These are phyloP conservation scores for Tremella mesenterica DNA, from an alignment of 768 basidiomycete species.

Conservation along the genomic window DNA sequence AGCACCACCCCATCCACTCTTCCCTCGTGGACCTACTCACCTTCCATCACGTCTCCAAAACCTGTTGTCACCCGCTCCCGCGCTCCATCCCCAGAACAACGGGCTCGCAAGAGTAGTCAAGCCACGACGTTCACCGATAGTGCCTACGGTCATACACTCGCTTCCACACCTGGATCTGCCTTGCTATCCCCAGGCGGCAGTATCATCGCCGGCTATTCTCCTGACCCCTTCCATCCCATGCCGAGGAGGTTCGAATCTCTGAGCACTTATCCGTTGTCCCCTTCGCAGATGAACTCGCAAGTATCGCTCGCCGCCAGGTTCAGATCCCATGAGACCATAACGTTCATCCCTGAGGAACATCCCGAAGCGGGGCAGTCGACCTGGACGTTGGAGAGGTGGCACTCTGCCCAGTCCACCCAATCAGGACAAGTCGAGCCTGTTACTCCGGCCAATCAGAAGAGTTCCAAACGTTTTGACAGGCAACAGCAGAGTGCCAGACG, in stretches of 20 bases:
- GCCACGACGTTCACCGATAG: background rate
- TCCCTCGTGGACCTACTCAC: slow-evolving; percentile 21
- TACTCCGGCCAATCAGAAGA: background rate
- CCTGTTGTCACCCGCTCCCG: slow-evolving; percentile 18
- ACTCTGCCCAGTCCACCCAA: slow-evolving; percentile 6
- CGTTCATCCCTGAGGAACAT: slow-evolving; percentile 10
- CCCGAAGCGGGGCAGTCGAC: slow-evolving; percentile 9
- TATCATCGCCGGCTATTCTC: slow-evolving; percentile 29
- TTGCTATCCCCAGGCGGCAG: slow-evolving; percentile 22
- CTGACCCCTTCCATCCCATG: slow-evolving; percentile 32
- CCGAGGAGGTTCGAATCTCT: slow-evolving; percentile 29
- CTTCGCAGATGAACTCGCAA: slow-evolving; percentile 3
- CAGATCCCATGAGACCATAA: background rate
- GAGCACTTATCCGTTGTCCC: slow-evolving; percentile 24
- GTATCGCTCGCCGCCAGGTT: background rate
- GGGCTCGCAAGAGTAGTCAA: background rate
- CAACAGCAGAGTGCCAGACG: slow-evolving; percentile 2
- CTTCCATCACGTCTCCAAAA: slow-evolving; percentile 15
- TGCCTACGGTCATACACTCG: background rate
- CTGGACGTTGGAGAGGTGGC: slow-evolving; percentile 27
- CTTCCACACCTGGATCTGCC: slow-evolving; percentile 15
- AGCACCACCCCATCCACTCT: slow-evolving; percentile 23
- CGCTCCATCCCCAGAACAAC: background rate
- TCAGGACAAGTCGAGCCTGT: background rate
- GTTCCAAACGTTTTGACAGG: slow-evolving; percentile 5